These are phyloP conservation scores for Starmerella apis DNA, from an alignment of 805 yeast genomes.

Conservation along the genomic window DNA sequence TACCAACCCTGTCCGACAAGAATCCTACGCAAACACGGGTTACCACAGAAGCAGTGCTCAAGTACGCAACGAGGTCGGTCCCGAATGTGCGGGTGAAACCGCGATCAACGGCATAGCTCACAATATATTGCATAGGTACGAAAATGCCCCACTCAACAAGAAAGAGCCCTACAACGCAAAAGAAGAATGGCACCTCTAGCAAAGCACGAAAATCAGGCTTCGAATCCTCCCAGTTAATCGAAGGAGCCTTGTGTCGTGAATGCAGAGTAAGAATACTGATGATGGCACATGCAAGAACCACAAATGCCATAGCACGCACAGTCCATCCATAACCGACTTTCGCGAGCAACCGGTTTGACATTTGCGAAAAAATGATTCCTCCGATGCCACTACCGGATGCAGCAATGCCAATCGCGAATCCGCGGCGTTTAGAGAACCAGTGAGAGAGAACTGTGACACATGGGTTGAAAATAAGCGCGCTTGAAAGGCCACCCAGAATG, in stretches of 20 bases:
- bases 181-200: slow-evolving; percentile 26
- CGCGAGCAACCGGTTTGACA: slow-evolving; percentile 39
- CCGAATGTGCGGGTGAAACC: slow-evolving; percentile 32
- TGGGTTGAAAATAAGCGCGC: slow-evolving; percentile 41
- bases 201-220: slow-evolving; percentile 29
- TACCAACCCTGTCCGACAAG: slow-evolving; percentile 46
- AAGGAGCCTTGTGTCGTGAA: slow-evolving; percentile 29
- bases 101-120: slow-evolving; percentile 45
- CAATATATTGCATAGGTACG: slow-evolving; percentile 44
- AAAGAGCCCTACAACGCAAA: slow-evolving; percentile 29
- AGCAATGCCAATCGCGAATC: slow-evolving; percentile 51
- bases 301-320: slow-evolving; percentile 39
- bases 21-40: slow-evolving; percentile 50
- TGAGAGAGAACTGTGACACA: slow-evolving; percentile 48
- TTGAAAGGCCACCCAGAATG: slow-evolving; percentile 41
- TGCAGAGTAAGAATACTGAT: slow-evolving; percentile 33
- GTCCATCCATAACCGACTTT: slow-evolving; percentile 53
- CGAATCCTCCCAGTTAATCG: slow-evolving; percentile 22
- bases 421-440: slow-evolving; percentile 50
- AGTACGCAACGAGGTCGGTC: slow-evolving; percentile 38
- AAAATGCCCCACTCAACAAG: slow-evolving; percentile 44
- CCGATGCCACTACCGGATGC: slow-evolving; percentile 60
- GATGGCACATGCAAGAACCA: slow-evolving; percentile 25
- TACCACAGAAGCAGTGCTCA: slow-evolving; percentile 41
- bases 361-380: slow-evolving; percentile 51